These are phyloP conservation scores for Globisporangium parvum DNA, from an alignment of 352 stramenopile genomes.

Conservation along the genomic window DNA sequence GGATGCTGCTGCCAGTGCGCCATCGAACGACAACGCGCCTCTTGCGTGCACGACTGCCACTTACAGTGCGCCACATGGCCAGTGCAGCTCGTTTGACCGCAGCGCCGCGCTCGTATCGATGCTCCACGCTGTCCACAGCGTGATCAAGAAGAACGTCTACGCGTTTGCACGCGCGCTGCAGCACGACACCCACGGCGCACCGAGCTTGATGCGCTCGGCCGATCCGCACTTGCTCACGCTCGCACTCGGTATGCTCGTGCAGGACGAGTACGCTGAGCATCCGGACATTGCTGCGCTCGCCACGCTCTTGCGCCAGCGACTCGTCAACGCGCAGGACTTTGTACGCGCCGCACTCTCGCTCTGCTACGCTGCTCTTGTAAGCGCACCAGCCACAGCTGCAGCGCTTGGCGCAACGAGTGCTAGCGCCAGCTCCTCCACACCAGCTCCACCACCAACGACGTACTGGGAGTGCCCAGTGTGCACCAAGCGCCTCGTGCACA, in stretches of 20 bases:
- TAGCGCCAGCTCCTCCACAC: neutral
- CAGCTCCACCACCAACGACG: neutral
- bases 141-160: conserved; percentile 11
- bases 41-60: no score
- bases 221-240: conserved; percentile 8
- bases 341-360: conserved; percentile 8
- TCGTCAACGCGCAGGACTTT: conserved; percentile 8
- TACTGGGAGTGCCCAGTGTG: conserved; percentile 15
- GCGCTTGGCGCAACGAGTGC: neutral
- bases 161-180: conserved; percentile 12
- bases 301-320: conserved; percentile 5
- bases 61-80: neutral
- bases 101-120: conserved; percentile 1
- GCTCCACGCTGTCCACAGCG: conserved; percentile 6
- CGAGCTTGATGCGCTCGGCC: conserved; percentile 3
- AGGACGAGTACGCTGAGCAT: conserved; percentile 5
- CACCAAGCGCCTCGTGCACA: conserved; percentile 4
- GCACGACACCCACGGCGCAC: conserved; percentile 8
- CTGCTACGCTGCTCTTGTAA: neutral
- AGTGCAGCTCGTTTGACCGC: conserved; percentile 1
- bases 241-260: conserved; percentile 8
- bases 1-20: neutral
- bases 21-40: neutral
- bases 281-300: neutral
- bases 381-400: neutral